Conservation (phyloP, 2,329 filamentous ascomycete genomes). For the Zarea fungicola region DNA sequence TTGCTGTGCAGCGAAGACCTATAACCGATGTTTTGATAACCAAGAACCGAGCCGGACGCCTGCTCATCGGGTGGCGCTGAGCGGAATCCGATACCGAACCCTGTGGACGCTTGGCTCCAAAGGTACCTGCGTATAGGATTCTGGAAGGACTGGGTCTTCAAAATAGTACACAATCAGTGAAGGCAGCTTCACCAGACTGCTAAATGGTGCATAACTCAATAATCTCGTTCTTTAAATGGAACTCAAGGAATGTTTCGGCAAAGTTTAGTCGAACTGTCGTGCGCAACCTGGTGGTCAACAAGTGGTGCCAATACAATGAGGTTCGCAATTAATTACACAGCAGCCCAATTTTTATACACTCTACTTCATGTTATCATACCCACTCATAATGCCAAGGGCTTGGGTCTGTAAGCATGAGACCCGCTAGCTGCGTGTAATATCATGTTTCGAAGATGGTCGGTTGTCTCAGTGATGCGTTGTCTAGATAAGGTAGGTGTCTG, state of each 20-base stretch:
- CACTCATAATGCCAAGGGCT: conserved; percentile 11
- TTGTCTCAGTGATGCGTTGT: neutral
- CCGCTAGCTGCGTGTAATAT: conserved; percentile 11
- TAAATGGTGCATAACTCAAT: too few species aligned
- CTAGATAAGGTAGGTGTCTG: conserved; percentile 4
- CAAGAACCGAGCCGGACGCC: neutral
- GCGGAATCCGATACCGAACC: conserved; percentile 3
- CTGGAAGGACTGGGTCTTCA: neutral
- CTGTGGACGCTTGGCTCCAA: neutral
- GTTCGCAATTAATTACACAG: conserved; percentile 3
- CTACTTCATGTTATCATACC: conserved; percentile 6
- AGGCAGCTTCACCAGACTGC: neutral
- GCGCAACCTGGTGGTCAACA: too few species aligned
- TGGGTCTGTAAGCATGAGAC: conserved; percentile 12
- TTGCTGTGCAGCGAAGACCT: neutral
- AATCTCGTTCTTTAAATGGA: neutral
- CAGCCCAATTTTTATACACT: neutral
- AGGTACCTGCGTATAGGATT: neutral
- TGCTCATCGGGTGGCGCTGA: neutral
- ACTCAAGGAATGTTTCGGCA: neutral
- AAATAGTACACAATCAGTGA: neutral
- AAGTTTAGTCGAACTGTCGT: too few species aligned
- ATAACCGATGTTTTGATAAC: neutral
- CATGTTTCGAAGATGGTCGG: conserved; percentile 4
- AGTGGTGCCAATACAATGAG: conserved; percentile 8